Conservation (phyloP, 2,329 filamentous ascomycete species). For the Leptographium wingfieldii region DNA sequence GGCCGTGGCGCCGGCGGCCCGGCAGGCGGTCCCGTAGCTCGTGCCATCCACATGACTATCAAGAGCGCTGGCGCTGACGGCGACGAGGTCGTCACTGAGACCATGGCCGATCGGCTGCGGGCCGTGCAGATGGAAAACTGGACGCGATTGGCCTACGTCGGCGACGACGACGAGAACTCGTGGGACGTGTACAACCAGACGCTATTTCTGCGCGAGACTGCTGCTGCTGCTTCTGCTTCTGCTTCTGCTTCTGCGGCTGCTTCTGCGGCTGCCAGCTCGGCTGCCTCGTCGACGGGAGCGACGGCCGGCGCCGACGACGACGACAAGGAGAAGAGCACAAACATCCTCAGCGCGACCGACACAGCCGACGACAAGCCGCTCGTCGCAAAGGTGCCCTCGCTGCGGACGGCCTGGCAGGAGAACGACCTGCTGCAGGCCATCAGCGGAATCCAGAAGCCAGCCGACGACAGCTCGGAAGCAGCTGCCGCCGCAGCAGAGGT, state of each 20-base stretch:
- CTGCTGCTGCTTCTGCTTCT: slow-evolving; percentile 5
- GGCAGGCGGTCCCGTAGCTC: slow-evolving; percentile 37
- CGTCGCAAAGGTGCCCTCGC: slow-evolving; percentile 24
- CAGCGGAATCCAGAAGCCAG: slow-evolving; percentile 23
- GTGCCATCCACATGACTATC: slow-evolving; percentile 76
- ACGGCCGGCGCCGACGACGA: slow-evolving; percentile 11
- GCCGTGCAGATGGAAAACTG: slow-evolving; percentile 72
- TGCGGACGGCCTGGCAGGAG: slow-evolving; percentile 30
- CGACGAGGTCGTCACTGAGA: slow-evolving; percentile 49
- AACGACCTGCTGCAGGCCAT: slow-evolving; percentile 32
- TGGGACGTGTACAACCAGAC: slow-evolving; percentile 66
- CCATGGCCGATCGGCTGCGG: slow-evolving; percentile 63
- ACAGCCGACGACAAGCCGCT: slow-evolving; percentile 13
- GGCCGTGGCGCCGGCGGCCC: slow-evolving; percentile 20
- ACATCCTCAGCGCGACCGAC: slow-evolving; percentile 8
- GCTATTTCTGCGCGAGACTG: slow-evolving; percentile 40
- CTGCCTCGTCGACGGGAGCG: background rate
- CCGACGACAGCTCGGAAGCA: background rate
- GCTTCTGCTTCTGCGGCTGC: slow-evolving; percentile 9
- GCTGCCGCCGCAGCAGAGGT: background rate
- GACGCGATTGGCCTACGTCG: slow-evolving; percentile 65
- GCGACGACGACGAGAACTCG: slow-evolving; percentile 64
- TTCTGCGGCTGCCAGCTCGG: slow-evolving; percentile 9
- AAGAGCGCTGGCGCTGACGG: slow-evolving; percentile 57
- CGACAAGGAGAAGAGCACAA: slow-evolving; percentile 17